phyloP scores from a whole-genome alignment of 2,329 filamentous ascomycete genomes.

The Alternaria ethzedia region DNA sequence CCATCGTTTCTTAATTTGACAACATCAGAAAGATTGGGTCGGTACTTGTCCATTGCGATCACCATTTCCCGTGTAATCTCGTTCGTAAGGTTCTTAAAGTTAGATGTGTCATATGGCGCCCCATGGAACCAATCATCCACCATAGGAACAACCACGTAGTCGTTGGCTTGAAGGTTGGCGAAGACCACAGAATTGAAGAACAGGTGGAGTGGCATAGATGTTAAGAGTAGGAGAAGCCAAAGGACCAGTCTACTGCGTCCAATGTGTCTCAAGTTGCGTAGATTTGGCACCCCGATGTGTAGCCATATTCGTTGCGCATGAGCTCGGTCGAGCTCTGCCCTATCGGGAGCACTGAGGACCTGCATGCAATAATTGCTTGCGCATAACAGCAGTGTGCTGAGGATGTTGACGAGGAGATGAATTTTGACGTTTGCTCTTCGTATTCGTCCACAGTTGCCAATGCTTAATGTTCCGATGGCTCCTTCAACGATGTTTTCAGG shows the following conservation, averaged over 20 bases:
- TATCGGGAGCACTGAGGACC: constrained; percentile 27
- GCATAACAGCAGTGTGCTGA: constrained; percentile 43
- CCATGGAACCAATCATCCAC: constrained; percentile 19
- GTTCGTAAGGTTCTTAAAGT: neutral
- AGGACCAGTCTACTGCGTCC: constrained; percentile 1
- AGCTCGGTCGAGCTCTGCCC: constrained; percentile 26
- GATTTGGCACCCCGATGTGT: constrained; percentile 50
- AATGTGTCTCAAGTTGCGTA: constrained; percentile 4
- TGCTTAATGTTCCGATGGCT: neutral
- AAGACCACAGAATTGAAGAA: constrained; percentile 27
- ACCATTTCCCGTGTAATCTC: neutral
- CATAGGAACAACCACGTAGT: constrained; percentile 16
- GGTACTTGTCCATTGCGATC: neutral
- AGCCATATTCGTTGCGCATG: constrained; percentile 48
- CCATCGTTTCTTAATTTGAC: neutral
- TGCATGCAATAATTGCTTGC: constrained; percentile 40
- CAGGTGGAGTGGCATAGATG: constrained; percentile 23
- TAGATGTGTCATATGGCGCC: constrained; percentile 9
- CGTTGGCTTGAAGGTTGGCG: constrained; percentile 22
- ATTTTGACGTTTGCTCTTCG: constrained; percentile 14
- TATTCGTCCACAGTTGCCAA: neutral
- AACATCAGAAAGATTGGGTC: neutral
- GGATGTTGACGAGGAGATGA: constrained; percentile 58
- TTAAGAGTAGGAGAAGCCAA: constrained; percentile 10
- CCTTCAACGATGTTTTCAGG: neutral